These are phyloP conservation scores for Myochromella boudieri DNA, from an alignment of 768 basidiomycete genomes.

Conservation along the genomic window DNA sequence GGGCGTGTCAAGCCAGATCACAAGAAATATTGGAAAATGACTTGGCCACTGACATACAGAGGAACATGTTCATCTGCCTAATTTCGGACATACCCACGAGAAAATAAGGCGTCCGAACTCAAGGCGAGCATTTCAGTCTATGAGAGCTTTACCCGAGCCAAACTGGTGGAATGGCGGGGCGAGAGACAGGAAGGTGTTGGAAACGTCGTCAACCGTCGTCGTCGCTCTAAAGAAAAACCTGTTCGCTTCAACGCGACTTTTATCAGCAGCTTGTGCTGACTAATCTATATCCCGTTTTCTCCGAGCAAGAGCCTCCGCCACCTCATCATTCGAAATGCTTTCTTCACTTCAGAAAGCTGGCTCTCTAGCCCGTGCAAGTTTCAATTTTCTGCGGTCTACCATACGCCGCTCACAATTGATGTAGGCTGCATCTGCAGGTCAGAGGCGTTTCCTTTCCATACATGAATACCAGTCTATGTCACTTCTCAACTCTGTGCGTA, in stretches of 20 bases:
- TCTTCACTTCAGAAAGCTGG: slow-evolving; percentile 64
- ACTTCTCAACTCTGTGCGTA: slow-evolving; percentile 84
- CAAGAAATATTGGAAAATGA: slow-evolving; percentile 40
- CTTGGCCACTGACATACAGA: no score
- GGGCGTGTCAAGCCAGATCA: slow-evolving; percentile 4
- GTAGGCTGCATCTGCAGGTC: slow-evolving; percentile 71
- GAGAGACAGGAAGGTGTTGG: slow-evolving; percentile 69
- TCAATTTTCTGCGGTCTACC: background rate
- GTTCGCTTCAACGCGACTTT: slow-evolving; percentile 6
- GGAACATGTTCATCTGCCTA: no score
- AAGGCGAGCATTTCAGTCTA: slow-evolving; percentile 68
- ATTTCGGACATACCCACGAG: slow-evolving; percentile 73
- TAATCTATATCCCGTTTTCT: slow-evolving; percentile 29
- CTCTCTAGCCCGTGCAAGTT: slow-evolving; percentile 61
- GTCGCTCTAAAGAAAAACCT: slow-evolving; percentile 53
- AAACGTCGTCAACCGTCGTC: slow-evolving; percentile 68
- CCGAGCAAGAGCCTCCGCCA: slow-evolving; percentile 22
- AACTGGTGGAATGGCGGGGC: slow-evolving; percentile 36
- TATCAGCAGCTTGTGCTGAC: slow-evolving; percentile 39
- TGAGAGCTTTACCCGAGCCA: slow-evolving; percentile 56
- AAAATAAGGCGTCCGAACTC: slow-evolving; percentile 68
- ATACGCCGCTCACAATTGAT: slow-evolving; percentile 12
- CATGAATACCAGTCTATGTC: slow-evolving; percentile 98
- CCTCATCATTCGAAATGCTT: slow-evolving; percentile 52
- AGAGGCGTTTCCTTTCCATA: slow-evolving; percentile 91